A percentile compares a stretch with the other conserved stretches of the same genome.
Conservation (phyloP, 768 basidiomycete genomes). For the Infundibulicybe gibba region DNA sequence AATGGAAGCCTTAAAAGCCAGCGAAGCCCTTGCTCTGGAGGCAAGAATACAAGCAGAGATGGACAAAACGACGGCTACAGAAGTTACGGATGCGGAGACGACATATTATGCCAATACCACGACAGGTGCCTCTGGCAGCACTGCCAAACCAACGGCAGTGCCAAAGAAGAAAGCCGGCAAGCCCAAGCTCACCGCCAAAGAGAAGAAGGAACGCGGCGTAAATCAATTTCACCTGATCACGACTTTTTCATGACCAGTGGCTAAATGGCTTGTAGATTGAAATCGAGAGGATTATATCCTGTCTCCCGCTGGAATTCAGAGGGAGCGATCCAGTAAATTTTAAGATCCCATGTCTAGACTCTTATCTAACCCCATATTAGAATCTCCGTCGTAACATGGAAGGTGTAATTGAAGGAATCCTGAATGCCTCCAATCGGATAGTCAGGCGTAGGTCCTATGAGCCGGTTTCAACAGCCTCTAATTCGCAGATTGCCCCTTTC, state of each 20-base stretch:
- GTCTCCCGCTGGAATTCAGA: constrained; percentile 85
- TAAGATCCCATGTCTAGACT: neutral
- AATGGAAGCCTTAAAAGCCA: constrained; percentile 45
- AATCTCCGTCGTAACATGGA: constrained; percentile 77
- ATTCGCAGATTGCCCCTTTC: neutral
- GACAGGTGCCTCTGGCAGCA: constrained; percentile 28
- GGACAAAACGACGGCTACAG: constrained; percentile 39
- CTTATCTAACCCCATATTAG: constrained; percentile 29
- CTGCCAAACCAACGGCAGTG: constrained; percentile 29
- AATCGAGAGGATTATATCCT: constrained; percentile 69
- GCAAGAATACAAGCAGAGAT: constrained; percentile 30
- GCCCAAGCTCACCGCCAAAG: constrained; percentile 68
- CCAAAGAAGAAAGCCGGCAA: constrained; percentile 60
- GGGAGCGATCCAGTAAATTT: constrained; percentile 78
- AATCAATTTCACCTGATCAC: constrained; percentile 13
- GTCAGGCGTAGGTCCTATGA: constrained; percentile 52
- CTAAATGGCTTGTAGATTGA: constrained; percentile 37
- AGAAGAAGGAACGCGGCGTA: constrained; percentile 81
- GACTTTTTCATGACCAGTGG: neutral
- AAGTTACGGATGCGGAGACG: constrained; percentile 35
- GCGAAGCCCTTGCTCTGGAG: constrained; percentile 27
- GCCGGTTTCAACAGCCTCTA: neutral
- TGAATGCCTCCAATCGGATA: constrained; percentile 58
- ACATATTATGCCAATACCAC: constrained; percentile 37
- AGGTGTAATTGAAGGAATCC: constrained; percentile 70